Evolutionary conservation across 1,139 yeast species (phyloP).

Genomic region (Tardiomyces digboiensis): DNA sequence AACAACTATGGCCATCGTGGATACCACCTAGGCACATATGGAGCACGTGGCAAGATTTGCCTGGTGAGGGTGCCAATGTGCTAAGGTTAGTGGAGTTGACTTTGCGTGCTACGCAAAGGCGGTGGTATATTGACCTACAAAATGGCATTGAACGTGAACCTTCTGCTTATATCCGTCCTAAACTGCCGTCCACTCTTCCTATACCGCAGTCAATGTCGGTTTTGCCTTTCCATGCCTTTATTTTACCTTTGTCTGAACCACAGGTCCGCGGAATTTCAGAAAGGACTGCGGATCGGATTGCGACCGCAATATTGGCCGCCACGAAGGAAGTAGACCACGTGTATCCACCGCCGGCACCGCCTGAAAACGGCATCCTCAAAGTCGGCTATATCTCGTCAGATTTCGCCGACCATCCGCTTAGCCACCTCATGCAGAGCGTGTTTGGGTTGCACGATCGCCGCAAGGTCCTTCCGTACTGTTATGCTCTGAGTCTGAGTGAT

Average conservation of each 20-base stretch:
- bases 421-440: constrained; percentile 28
- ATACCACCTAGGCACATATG: constrained; percentile 6
- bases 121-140: constrained; percentile 22
- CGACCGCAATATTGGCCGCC: constrained; percentile 18
- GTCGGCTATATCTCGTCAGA: constrained; percentile 29
- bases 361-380: constrained; percentile 12
- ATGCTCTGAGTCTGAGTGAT: constrained; percentile 24
- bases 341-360: constrained; percentile 25
- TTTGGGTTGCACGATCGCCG: constrained; percentile 22
- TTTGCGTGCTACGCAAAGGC: constrained; percentile 18
- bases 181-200: constrained; percentile 20
- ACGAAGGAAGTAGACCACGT: constrained; percentile 23
- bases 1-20: not conserved
- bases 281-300: constrained; percentile 22
- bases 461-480: constrained; percentile 20
- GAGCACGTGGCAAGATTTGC: constrained; percentile 12
- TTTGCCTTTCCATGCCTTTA: constrained; percentile 27
- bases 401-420: constrained; percentile 26
- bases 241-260: constrained; percentile 20
- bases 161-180: constrained; percentile 15
- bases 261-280: constrained; percentile 23
- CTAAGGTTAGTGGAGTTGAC: constrained; percentile 19
- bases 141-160: not conserved
- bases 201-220: constrained; percentile 24
- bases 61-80: constrained; percentile 21